phyloP scores from a whole-genome alignment of 1,284 basidiomycete genomes.

The Ganoderma lucidum region DNA sequence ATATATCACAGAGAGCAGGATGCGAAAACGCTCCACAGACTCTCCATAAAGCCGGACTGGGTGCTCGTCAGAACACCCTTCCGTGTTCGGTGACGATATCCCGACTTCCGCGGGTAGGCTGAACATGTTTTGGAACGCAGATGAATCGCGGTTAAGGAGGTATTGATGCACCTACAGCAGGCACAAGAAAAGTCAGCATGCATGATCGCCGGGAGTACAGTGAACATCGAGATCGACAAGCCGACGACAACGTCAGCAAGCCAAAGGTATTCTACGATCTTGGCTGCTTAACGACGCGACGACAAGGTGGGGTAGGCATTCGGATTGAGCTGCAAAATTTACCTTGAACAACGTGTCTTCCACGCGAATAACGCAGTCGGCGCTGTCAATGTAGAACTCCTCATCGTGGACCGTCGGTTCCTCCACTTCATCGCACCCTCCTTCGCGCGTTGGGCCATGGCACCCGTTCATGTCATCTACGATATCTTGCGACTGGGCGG shows the following conservation, averaged over 20 bases:
- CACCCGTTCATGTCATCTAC: not conserved
- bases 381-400: conserved; percentile 45
- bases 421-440: conserved; percentile 7
- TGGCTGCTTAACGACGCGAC: not conserved
- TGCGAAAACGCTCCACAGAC: conserved; percentile 53
- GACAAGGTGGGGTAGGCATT: not conserved
- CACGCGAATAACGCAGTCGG: conserved; percentile 56
- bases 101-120: conserved; percentile 47
- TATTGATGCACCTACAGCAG: conserved; percentile 55
- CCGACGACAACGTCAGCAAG: conserved; percentile 13
- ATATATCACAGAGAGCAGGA: conserved; percentile 57
- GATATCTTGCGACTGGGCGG: not conserved
- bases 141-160: conserved; percentile 57
- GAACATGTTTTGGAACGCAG: conserved; percentile 62
- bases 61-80: conserved; percentile 55
- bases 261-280: conserved; percentile 2
- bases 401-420: conserved; percentile 27
- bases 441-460: too few species aligned
- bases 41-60: conserved; percentile 58
- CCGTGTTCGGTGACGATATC: too few species aligned
- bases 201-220: conserved; percentile 15
- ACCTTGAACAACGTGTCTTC: conserved; percentile 59
- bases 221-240: not conserved
- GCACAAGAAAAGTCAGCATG: conserved; percentile 9
- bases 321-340: conserved; percentile 12